Base-by-base conservation (phyloP, 768 basidiomycete species). In the Dioszegia aurantiaca region DNA sequence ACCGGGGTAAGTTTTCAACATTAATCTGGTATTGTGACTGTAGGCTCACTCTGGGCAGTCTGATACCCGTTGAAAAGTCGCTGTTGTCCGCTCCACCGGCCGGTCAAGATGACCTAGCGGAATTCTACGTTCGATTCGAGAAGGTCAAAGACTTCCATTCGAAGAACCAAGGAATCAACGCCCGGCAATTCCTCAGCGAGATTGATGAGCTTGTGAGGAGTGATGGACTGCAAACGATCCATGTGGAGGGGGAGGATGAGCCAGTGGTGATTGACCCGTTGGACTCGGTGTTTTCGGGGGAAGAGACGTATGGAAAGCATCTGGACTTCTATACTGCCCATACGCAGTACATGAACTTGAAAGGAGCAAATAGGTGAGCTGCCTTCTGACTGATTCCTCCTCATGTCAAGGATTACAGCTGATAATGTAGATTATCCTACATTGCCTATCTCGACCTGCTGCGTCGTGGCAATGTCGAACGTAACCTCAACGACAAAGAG, bases 71-170 rank as follows among this genome's bases (percentile, higher is more conserved):
- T 2, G 77, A 78, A 43, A 52, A 75, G 0, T 56, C 66, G 3
- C 46, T 69, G 1, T 52, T 78, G 0, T 74, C 76, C 3, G 65
- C 69, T 0, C 74, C 77, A 10, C 64, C 72, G 33, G 63, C 69
- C 10, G 69, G 65, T 0, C 70, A 74, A 43, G 77, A 76, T 28
- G 79, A 97, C 78, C 82, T 98, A 51, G 85, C 87, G 45, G 90
- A 94, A 78, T 99, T 99, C 80, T 98, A 99, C 80, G 81, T 86
- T 77, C 87, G 95, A 80, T 86, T 98, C 82, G 86, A 85, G 74
- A 91, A 89, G 83, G 86, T 98, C 78, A 90, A 93, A 80, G 91
- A 93, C 75, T 90, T 94, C 83, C 86, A 98, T 82, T 83, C 83
- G 79, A 90, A 90, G 81, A 92, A 97, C 82, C 92, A 92, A 80